Evolutionary conservation across 805 yeast genomes (phyloP).

Genomic region (Monosporozyma aquatica): DNA sequence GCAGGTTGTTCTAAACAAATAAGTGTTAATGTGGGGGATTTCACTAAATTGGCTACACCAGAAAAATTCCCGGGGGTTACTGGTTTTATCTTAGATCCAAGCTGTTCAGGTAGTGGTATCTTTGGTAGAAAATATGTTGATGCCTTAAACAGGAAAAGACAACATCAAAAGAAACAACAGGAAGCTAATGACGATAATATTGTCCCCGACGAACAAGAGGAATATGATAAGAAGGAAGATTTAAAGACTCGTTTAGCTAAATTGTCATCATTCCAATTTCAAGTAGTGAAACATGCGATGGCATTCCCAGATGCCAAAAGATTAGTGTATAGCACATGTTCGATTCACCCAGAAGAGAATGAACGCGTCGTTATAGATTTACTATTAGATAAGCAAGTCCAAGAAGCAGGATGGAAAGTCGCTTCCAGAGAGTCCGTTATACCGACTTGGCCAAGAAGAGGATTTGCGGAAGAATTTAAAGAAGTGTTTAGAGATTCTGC

Average conservation of each 20-base stretch:
- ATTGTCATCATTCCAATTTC: slow-evolving; percentile 78
- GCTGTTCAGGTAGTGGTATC: slow-evolving; percentile 96
- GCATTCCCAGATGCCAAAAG: slow-evolving; percentile 65
- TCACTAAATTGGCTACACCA: slow-evolving; percentile 35
- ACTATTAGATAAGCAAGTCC: slow-evolving; percentile 55
- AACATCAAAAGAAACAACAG: slow-evolving; percentile 14
- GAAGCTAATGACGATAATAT: slow-evolving; percentile 15
- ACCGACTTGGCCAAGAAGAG: slow-evolving; percentile 83
- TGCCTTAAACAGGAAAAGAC: slow-evolving; percentile 19
- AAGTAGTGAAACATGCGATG: slow-evolving; percentile 82
- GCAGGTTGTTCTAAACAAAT: slow-evolving; percentile 53
- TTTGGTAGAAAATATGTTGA: slow-evolving; percentile 77
- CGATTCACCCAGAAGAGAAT: slow-evolving; percentile 87
- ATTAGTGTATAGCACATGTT: slow-evolving; percentile 91
- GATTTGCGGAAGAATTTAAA: slow-evolving; percentile 58
- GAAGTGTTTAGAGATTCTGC: slow-evolving; percentile 36
- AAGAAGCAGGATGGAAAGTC: slow-evolving; percentile 66
- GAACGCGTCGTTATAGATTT: slow-evolving; percentile 84
- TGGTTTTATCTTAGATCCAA: slow-evolving; percentile 88
- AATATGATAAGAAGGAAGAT: slow-evolving; percentile 35
- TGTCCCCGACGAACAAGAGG: slow-evolving; percentile 37
- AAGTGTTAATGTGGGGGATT: slow-evolving; percentile 44
- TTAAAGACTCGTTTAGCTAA: slow-evolving; percentile 40
- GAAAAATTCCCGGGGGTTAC: slow-evolving; percentile 53
- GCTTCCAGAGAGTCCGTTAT: slow-evolving; percentile 52